A percentile compares a stretch with the other conserved stretches of the same genome.
Conservation (phyloP, 2,329 filamentous ascomycete genomes). For the Botrytis tulipae region DNA sequence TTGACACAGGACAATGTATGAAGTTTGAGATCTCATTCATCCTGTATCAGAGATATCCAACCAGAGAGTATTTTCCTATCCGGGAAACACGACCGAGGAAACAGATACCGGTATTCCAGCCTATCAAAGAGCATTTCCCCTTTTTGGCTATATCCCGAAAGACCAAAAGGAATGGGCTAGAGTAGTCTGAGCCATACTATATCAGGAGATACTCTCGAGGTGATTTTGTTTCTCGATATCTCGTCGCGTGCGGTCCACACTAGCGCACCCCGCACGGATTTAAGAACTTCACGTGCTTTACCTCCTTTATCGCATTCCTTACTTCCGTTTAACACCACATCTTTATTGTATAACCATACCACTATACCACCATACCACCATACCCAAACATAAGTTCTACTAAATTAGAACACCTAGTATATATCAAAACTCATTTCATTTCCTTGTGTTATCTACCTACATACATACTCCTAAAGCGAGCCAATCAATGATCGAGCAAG, state of each 20-base stretch:
- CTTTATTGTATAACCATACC: neutral
- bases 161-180: neutral
- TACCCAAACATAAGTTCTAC: too few species aligned
- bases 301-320: neutral
- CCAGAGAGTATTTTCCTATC: neutral
- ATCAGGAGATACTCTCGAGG: neutral
- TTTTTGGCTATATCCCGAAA: neutral
- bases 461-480: too few species aligned
- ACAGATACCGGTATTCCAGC: neutral
- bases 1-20: too few species aligned
- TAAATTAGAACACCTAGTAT: too few species aligned
- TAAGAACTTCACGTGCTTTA: neutral
- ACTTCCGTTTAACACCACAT: neutral
- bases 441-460: too few species aligned
- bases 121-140: neutral
- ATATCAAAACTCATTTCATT: too few species aligned
- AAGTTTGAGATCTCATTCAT: neutral
- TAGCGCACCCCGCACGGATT: neutral
- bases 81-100: neutral
- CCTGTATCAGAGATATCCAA: neutral
- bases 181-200: neutral
- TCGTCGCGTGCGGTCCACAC: too few species aligned
- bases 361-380: too few species aligned
- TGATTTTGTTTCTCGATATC: neutral
- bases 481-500: too few species aligned